These are phyloP conservation scores for Entrophospora sp. DNA, from an alignment of 192 early-diverging fungal genomes.

Conservation along the genomic window DNA sequence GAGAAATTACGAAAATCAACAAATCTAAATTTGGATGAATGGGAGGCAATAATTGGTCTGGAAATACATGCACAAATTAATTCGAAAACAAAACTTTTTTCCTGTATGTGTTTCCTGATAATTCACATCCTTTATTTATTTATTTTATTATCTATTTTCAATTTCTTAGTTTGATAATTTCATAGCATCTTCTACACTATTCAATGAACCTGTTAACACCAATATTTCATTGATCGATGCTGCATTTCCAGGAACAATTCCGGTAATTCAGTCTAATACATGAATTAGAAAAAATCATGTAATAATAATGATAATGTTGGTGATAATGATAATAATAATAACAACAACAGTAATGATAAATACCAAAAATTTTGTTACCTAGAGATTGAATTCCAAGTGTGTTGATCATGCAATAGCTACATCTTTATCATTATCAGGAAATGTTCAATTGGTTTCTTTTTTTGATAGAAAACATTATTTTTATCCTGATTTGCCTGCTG, in stretches of 20 bases:
- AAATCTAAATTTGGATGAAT: no score
- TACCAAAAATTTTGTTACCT: not conserved
- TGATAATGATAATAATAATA: no score
- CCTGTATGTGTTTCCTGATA: no score
- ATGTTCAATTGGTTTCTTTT: constrained; percentile 51
- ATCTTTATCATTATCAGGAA: constrained; percentile 55
- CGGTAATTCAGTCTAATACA: no score
- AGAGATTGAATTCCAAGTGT: constrained; percentile 66
- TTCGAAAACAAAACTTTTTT: constrained; percentile 78
- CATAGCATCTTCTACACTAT: constrained; percentile 34
- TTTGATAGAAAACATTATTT: constrained; percentile 97
- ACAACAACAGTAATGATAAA: no score
- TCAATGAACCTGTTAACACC: constrained; percentile 59
- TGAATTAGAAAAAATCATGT: no score
- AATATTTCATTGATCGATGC: constrained; percentile 70
- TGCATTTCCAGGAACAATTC: constrained; percentile 78
- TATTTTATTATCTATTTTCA: no score
- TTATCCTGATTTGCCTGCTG: constrained; percentile 83
- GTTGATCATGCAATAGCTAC: constrained; percentile 63
- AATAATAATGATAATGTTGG: no score
- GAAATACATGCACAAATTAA: constrained; percentile 83
- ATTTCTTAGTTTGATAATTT: no score
- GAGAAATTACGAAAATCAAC: no score
- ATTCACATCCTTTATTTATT: no score
- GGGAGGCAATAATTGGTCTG: constrained; percentile 73